Evolutionary conservation across 495 filamentous ascomycete genomes (phyloP), one percentile per base, ranked within the genome.

Genomic region (Amphirosellinia nigrospora): DNA sequence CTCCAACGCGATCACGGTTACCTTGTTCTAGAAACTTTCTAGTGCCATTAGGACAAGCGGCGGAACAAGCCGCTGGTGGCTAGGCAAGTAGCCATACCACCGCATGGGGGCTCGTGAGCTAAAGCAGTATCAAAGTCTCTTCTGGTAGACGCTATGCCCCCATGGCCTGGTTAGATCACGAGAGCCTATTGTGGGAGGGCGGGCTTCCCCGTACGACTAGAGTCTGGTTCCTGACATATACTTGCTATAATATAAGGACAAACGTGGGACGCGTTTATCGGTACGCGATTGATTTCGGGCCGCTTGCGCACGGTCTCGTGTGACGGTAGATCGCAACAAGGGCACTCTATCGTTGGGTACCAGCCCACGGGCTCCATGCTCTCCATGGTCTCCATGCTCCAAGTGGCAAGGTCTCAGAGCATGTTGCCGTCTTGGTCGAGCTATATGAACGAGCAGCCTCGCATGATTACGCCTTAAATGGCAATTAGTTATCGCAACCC

Each of bases 261-360:
- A 10, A 52, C 28, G 26, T 53, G n/a, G 63, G 46, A 53, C 63
- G 45, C 34, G 46, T 19, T 53, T 15, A 39, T 65, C 4, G 21
- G 46, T 16, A 43, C 50, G 38, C 48, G 38, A 36, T 59, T 67
- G 50, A 21, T 58, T 67, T 67, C 50, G 64, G 53, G 38, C 63
- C 63, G 53, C 36, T 16, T 46, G 64, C 38, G 64, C 64, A 67
- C 64, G 38, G 50, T 52, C 64, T 56, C 52, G 38, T 58, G 50
- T 67, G 52, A 59, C 52, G 64, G 64, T 28, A 58, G 50, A 67
- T 67, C 52, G 34, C 46, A 53, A 53, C 63, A 52, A 65, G 45
- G 63, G 63, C 45, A 53, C 21, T 64, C 41, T 19, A 26, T 65
- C 28, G 46, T 65, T 32, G 63, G 63, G 19, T 53, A 53, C 55